Evolutionary conservation across 139 green algal genomes (phyloP), one percentile per base, ranked within the genome.

Genomic region (Chlorella sp.): DNA sequence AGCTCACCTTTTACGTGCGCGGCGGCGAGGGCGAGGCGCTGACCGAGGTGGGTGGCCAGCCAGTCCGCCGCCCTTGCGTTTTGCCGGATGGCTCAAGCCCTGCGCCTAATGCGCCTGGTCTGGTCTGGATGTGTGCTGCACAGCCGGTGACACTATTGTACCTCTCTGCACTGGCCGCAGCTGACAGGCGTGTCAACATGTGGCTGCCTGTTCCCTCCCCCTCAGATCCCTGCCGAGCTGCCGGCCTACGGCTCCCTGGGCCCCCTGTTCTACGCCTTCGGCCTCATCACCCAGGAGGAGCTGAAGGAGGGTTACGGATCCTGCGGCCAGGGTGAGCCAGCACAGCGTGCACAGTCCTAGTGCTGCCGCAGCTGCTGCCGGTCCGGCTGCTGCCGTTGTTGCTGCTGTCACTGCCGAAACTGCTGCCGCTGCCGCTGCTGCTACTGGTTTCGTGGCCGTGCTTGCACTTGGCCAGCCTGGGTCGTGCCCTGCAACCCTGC

Each of bases 251-350:
- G 95, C 38, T 95, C 90, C 44, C 88, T 98, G 30, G 91, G 86
- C 9, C 94, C 95, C 1, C 91, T 98, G 11, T 97, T 98, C 79
- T 91, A 88, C 55, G 90, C 95, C 9, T 98, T 98, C 87, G 94
- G 92, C 0, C 91, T 98, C 30, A 96, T 98, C 64, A 92, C 89
- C 0, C 88, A 92, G 9, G 92, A 96, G 68, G 93, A 97, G 67
- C 89, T 96, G 39, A 55, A 30, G 23, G 65, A 76, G 44, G 90
- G 90, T 1, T 36, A 62, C 7, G 91, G 87, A 2, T 47, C 81
- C 39, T 25, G 38, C 38, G 36, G 36, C n/a, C 70, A 76, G 80
- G 74, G 55, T 74, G 67, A 17, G 39, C 9, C 44, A 51, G 44
- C n/a, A 51, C 44, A 16, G 9, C 9, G 44, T 36, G 28, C 6